Percentiles rank a stretch among this genome's conserved stretches.
These are phyloP conservation scores for Pascua guehoae DNA, from an alignment of 1,284 basidiomycete genomes.

Conservation along the genomic window DNA sequence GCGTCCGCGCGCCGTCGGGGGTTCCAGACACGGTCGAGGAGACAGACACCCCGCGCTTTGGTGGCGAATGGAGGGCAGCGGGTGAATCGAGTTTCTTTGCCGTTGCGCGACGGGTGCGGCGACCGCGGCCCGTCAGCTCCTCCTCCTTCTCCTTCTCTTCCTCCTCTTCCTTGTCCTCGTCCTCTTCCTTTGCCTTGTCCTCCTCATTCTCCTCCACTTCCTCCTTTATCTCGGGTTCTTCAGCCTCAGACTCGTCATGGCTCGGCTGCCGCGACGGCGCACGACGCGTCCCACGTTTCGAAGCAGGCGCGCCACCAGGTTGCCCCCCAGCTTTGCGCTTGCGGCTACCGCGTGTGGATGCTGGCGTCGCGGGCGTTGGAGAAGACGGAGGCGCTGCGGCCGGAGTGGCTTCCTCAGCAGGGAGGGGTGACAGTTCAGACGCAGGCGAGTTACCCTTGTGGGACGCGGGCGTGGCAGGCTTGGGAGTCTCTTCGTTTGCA, in stretches of 20 bases:
- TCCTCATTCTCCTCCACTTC: neutral
- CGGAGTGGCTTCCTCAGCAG: constrained; percentile 5
- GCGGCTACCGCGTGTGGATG: neutral
- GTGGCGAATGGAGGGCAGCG: constrained; percentile 25
- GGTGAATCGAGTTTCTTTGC: constrained; percentile 20
- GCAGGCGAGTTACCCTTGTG: constrained; percentile 4
- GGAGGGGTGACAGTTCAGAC: constrained; percentile 9
- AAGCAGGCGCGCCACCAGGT: neutral
- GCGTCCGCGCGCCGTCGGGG: constrained; percentile 10
- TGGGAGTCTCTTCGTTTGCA: neutral
- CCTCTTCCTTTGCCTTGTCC: constrained; percentile 5
- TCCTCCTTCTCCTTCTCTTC: constrained; percentile 5
- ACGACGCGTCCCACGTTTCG: neutral
- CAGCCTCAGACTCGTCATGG: constrained; percentile 1
- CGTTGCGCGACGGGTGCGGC: constrained; percentile 20
- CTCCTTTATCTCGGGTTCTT: neutral
- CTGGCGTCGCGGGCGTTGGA: constrained; percentile 3
- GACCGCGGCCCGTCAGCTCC: constrained; percentile 18
- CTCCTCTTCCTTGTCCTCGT: constrained; percentile 11
- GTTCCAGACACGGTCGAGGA: constrained; percentile 28
- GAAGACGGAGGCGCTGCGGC: constrained; percentile 4
- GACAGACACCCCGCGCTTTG: constrained; percentile 30
- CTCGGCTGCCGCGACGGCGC: neutral
- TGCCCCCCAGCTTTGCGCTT: constrained; percentile 4
- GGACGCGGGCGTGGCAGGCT: neutral